These are phyloP conservation scores for Arthrobotrys conoides DNA, from an alignment of 2,329 filamentous ascomycete genomes.

Conservation along the genomic window DNA sequence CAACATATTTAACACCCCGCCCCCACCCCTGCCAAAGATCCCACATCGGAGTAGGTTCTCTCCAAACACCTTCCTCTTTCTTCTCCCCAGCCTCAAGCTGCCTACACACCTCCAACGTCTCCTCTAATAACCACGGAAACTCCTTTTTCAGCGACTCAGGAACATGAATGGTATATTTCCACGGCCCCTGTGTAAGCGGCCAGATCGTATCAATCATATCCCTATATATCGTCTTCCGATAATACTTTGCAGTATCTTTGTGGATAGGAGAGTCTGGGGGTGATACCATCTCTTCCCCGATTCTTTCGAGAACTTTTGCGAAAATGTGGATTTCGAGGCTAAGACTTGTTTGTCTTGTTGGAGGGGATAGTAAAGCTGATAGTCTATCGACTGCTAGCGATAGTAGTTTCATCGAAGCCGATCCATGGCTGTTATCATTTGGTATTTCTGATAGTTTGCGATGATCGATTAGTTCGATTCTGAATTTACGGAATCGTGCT, in stretches of 20 bases:
- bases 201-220: slow-evolving; percentile 3
- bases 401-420: background rate
- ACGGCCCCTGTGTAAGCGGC: slow-evolving; percentile 28
- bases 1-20: background rate
- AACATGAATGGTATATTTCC: slow-evolving; percentile 26
- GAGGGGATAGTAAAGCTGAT: background rate
- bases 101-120: slow-evolving; percentile 1
- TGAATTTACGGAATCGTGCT: slow-evolving; percentile 9
- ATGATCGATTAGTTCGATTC: slow-evolving; percentile 16
- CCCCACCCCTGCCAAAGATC: background rate
- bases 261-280: background rate
- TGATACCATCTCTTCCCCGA: background rate
- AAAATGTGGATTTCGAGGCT: background rate
- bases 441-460: background rate
- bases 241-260: background rate
- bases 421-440: background rate
- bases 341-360: background rate
- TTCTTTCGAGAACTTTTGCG: background rate
- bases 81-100: background rate
- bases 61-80: background rate
- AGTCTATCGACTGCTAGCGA: background rate
- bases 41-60: background rate
- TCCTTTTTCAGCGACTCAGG: background rate
- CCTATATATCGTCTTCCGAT: background rate
- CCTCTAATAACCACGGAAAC: background rate